Base-by-base conservation (phyloP, 2,329 filamentous ascomycete genomes). In the Aulographum hederae region DNA sequence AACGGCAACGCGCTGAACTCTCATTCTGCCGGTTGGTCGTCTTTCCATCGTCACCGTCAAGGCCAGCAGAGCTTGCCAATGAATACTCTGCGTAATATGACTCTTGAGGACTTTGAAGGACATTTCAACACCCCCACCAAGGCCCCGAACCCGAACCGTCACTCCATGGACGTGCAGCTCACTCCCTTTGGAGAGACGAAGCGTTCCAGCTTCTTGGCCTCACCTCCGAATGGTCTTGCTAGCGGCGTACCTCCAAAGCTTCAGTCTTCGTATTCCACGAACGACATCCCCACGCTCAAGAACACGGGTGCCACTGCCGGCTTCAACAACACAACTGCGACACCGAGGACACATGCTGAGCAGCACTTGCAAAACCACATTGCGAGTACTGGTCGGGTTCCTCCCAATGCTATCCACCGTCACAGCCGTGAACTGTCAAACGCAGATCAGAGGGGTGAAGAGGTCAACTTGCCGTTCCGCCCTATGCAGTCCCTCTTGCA, bases 251-350 rank as follows among this genome's bases (percentile, higher is more conserved):
- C 16, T n/a, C 78, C 76, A 18, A 82, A 80, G 59, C 55, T 93
- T 35, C 79, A 85, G 54, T 75, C 78, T 28, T 94, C 86, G 0
- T 94, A 80, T 58, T 94, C 89, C 6, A 73, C 81, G 33, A 89
- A 78, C 52, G 85, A 95, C 46, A 65, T 94, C 14, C 79, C 84
- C 4, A 91, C 84, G 10, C 8, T 28, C 27, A 92, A 89, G 66
- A 76, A 65, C 41, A 61, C 67, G 33, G n/a, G n/a, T n/a, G n/a
- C n/a, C n/a, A n/a, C n/a, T n/a, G 65, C 67, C 33, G 63, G 57
- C 30, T 53, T 61, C 31, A 57, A 33, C 30, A 29, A 37, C 16
- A 40, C 45, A 16, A 42, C 38, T 28, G 47, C 52, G 38, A 51
- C 48, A 32, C 78, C 79, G 47, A n/a, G n/a, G n/a, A 72, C 61